Percentiles rank a stretch among this genome's conserved stretches.
phyloP scores from a whole-genome alignment of 352 stramenopile species.

The Phytophthora pistaciae region DNA sequence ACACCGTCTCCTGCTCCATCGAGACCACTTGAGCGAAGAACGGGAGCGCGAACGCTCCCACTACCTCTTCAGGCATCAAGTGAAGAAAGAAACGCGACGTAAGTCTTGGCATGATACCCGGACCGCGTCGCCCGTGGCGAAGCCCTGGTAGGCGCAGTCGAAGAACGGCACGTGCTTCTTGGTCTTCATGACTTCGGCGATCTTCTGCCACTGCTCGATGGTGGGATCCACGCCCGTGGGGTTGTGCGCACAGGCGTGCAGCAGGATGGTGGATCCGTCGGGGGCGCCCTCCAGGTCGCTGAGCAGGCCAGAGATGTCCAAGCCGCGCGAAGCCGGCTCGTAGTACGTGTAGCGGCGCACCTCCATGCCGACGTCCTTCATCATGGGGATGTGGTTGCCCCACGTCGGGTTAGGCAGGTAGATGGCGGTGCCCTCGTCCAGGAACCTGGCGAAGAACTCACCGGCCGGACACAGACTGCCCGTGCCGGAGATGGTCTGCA shows the following conservation, averaged over 20 bases:
- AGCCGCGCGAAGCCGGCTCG: conserved; percentile 79
- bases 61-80: too few species aligned
- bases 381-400: conserved; percentile 99
- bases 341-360: conserved; percentile 89
- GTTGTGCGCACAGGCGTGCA: conserved; percentile 99
- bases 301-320: conserved; percentile 96
- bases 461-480: conserved; percentile 96
- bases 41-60: too few species aligned
- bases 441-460: conserved; percentile 95
- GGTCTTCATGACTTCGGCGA: conserved; percentile 95
- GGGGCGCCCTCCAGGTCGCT: conserved; percentile 95
- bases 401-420: conserved; percentile 99
- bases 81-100: too few species aligned
- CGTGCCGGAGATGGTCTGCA: conserved; percentile 99
- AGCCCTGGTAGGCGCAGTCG: conserved; percentile 99
- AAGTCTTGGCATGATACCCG: too few species aligned
- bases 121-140: conserved; percentile 98
- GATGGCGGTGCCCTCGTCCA: conserved; percentile 90
- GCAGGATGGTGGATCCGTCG: conserved; percentile 95
- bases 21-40: too few species aligned
- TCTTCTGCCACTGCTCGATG: conserved; percentile 98
- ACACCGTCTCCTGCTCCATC: too few species aligned
- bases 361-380: conserved; percentile 87
- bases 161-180: conserved; percentile 99
- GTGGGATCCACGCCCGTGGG: conserved; percentile 98